Evolutionary conservation across 2,329 filamentous ascomycete genomes (phyloP), one percentile per base, ranked within the genome.

Genomic region (Colletotrichum lini): DNA sequence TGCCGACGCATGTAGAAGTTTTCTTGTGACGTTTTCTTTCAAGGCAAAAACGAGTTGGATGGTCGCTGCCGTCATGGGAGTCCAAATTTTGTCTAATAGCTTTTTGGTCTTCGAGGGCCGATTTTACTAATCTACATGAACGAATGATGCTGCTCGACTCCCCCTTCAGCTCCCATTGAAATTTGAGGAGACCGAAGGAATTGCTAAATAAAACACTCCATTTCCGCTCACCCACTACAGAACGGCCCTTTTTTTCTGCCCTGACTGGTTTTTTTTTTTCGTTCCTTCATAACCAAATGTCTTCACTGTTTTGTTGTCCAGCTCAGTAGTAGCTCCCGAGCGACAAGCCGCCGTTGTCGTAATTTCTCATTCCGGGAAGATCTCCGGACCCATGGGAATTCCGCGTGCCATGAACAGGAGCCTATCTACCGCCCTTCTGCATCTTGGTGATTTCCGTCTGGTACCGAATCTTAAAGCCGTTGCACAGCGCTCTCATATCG

Each of bases 401-500:
- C 57, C 30, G 42, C 16, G 53, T 30, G 13, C 30, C 58, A 40
- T 58, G 44, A 45, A 30, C 50, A 38, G 44, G 58, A 60, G 16
- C 58, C 72, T 72, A 72, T 70, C 70, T 66, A 45, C 69, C 65
- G 30, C 75, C 72, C 74, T 77, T 77, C 69, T 76, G 74, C 87
- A 92, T 87, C 81, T 91, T 93, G 72, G 87, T 86, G 80, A 95
- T 85, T 79, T 90, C 88, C 74, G 85, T 89, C 77, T 89, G 87
- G 78, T 89, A 95, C 65, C 95, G 87, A 78, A 96, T 82, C 87
- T 98, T 98, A 87, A 98, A 98, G 7, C 96, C 96, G 83, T 99
- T 99, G 86, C 96, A 98, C 73, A 99, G 85, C 59, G 95, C 94
- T 75, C 93, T 89, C 93, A 98, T 98, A 78, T 98, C 95, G 0